Base-by-base conservation (phyloP, 2,329 filamentous ascomycete genomes). In the Lachnellula hyalina region DNA sequence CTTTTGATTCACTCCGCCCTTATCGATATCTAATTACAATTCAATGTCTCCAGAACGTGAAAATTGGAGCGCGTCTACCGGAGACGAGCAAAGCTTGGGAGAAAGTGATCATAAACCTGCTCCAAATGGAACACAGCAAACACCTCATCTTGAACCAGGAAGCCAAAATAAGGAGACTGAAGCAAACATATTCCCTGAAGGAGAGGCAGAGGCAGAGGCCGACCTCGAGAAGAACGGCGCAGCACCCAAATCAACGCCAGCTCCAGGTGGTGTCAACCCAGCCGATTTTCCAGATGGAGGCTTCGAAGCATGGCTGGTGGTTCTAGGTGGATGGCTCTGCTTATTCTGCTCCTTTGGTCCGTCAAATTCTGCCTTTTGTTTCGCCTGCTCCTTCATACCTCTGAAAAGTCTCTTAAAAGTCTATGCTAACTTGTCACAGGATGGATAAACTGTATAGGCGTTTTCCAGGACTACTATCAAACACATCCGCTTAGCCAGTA, bases 171-270 rank as follows among this genome's bases (percentile, higher is more conserved):
- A 62, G 38, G 60, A 67, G 28, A 71, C 71, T 19, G 69, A 70
- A 17, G 70, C 71, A 52, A 72, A 72, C 53, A 66, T 74, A 50
- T 97, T 97, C 75, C 93, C 93, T 4, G 93, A 93, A 55, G 90
- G 92, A 65, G 94, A 89, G 58, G 87, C 95, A 63, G 92, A 96
- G 76, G 92, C 93, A 52, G 84, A 94, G 72, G 93, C 94, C 65
- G 94, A 99, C 73, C 96, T 97, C 74, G 73, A 76, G 57, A 69
- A 65, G 58, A 64, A 55, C 28, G 64, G 54, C 52, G 61, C 47
- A 5, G 52, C 56, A 48, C 59, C 57, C 12, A 63, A 56, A 21
- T 42, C 55, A 12, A 32, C 38, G 11, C 47, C 54, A 28, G 50
- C 48, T n/a, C 40, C 53, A 38, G 65, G 65, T 23, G 65, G 64